phyloP scores from a whole-genome alignment of 169 alveolate species.

The Eimeria zaria region DNA sequence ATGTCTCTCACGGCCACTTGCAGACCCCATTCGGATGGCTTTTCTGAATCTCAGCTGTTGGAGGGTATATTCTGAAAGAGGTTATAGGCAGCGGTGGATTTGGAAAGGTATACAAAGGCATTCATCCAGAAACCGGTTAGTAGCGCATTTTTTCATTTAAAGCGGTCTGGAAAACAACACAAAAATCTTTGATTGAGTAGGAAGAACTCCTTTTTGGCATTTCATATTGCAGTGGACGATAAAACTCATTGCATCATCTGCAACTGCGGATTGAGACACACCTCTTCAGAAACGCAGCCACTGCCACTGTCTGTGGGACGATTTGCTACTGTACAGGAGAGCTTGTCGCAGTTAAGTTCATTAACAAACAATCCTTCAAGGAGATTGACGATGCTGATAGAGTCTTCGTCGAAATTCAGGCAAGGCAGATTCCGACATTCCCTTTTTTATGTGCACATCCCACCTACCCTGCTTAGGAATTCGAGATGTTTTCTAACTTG shows the following conservation, averaged over 20 bases:
- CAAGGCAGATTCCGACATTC: not conserved
- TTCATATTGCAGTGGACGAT: not conserved
- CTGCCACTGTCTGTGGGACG: not conserved
- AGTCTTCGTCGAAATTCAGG: slow-evolving; percentile 84
- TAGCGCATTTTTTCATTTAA: not conserved
- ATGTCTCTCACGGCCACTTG: not conserved
- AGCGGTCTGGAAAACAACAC: not conserved
- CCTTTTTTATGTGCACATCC: not conserved
- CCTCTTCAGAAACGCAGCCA: not conserved
- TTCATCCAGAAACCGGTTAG: slow-evolving; percentile 80
- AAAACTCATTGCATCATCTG: not conserved
- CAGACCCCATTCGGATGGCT: not conserved
- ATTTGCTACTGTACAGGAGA: slow-evolving; percentile 20
- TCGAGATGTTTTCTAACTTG: not conserved
- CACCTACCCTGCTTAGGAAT: not conserved
- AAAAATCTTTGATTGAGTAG: not conserved
- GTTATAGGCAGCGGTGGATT: slow-evolving; percentile 83
- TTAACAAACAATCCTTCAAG: slow-evolving; percentile 66
- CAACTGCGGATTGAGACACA: not conserved
- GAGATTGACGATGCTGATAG: slow-evolving; percentile 80
- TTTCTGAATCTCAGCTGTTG: slow-evolving; percentile 64
- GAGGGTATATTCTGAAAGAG: slow-evolving; percentile 75
- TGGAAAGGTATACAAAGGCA: slow-evolving; percentile 82
- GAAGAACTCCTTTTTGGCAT: not conserved
- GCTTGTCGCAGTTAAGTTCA: slow-evolving; percentile 78